A percentile compares a stretch with the other conserved stretches of the same genome.
phyloP scores from a whole-genome alignment of 2,329 filamentous ascomycete genomes.

The Calonectria honghensis region DNA sequence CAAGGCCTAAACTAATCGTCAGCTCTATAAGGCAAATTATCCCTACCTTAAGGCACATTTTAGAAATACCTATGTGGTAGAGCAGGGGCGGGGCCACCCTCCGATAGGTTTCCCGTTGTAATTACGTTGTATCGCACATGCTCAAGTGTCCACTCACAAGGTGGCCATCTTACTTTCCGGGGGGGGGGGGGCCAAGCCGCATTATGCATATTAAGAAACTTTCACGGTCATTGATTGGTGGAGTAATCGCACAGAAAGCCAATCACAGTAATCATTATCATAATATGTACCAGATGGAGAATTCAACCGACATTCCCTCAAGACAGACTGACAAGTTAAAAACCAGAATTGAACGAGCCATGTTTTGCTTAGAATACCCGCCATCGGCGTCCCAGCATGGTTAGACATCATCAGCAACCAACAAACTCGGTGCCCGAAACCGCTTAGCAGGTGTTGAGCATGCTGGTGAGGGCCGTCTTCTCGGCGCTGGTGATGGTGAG shows the following conservation, averaged over 20 bases:
- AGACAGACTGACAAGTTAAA: neutral
- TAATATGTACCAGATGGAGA: neutral
- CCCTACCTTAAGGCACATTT: too few species aligned
- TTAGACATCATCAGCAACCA: neutral
- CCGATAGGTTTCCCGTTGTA: neutral
- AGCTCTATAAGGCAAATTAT: too few species aligned
- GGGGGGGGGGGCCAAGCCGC: neutral
- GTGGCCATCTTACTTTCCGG: neutral
- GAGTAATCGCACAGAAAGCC: neutral
- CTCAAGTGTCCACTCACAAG: neutral
- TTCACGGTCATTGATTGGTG: neutral
- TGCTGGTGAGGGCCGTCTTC: constrained; percentile 77
- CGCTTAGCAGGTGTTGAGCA: constrained; percentile 58
- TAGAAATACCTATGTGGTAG: too few species aligned
- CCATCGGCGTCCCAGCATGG: neutral
- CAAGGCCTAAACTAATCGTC: too few species aligned
- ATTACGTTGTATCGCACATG: neutral
- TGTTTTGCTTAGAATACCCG: neutral
- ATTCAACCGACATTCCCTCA: constrained; percentile 8
- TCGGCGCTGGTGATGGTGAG: constrained; percentile 83
- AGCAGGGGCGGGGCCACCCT: too few species aligned
- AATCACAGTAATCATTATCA: constrained; percentile 12
- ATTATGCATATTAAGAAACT: neutral
- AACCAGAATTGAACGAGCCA: neutral
- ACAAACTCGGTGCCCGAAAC: neutral